phyloP scores from a whole-genome alignment of 202 grass and related monocot species.

The Sporobolus alterniflorus region DNA sequence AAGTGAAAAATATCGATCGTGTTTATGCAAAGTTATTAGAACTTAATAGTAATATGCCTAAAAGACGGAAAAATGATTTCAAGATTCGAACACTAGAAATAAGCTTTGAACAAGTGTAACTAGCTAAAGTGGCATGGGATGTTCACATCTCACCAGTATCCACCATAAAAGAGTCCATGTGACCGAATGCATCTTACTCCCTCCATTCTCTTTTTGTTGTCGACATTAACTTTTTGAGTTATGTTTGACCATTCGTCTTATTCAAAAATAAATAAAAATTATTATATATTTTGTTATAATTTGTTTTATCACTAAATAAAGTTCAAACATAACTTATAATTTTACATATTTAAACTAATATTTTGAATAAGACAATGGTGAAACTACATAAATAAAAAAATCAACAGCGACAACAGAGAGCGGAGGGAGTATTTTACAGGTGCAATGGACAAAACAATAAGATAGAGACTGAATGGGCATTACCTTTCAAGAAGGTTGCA shows the following conservation, averaged over 20 bases:
- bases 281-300: no score
- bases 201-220: no score
- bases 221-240: no score
- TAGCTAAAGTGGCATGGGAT: slow-evolving; percentile 16
- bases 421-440: no score
- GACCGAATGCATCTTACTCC: neutral
- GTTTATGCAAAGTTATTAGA: neutral
- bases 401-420: no score
- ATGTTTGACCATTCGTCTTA: no score
- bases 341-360: no score
- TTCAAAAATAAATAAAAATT: no score
- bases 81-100: neutral
- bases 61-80: slow-evolving; percentile 6
- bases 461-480: neutral
- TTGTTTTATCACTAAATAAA: no score
- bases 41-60: neutral
- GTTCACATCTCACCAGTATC: slow-evolving; percentile 13
- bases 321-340: no score
- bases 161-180: neutral
- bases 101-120: neutral
- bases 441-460: slow-evolving; percentile 19
- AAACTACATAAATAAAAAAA: no score
- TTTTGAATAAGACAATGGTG: no score
- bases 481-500: slow-evolving; percentile 94
- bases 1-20: neutral